phyloP scores from a whole-genome alignment of 176 grass and related monocot species.

The Aegilops longissima region DNA sequence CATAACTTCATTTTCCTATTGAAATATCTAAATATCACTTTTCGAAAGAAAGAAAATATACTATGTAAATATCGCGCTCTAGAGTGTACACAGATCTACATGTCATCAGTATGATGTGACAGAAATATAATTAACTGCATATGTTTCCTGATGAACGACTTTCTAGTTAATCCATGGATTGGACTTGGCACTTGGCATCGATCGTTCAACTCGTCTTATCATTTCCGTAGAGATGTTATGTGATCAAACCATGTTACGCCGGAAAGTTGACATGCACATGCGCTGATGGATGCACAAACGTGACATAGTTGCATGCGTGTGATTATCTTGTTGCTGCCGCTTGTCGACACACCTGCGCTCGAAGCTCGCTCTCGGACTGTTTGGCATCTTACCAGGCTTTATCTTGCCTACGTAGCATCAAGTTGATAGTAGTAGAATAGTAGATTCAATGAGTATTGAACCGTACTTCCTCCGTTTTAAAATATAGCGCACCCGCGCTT shows the following conservation, averaged over 20 bases:
- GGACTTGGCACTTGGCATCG: background rate
- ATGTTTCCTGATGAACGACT: background rate
- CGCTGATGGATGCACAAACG: background rate
- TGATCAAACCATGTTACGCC: background rate
- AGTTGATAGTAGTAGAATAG: slow-evolving; percentile 3
- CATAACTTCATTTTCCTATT: background rate
- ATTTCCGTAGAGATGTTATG: background rate
- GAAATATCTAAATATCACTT: no score
- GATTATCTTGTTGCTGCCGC: background rate
- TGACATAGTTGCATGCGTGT: background rate
- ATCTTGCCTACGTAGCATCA: slow-evolving; percentile 9
- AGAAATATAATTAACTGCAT: background rate
- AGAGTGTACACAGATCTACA: background rate
- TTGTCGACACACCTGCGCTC: background rate
- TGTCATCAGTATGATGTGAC: background rate
- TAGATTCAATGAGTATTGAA: background rate
- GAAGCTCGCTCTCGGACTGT: no score
- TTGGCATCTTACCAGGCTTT: background rate
- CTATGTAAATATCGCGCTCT: background rate
- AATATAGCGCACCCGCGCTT: no score
- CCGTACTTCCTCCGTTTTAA: background rate
- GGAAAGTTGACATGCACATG: slow-evolving; percentile 20
- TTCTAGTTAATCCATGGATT: background rate
- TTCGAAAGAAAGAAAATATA: background rate
- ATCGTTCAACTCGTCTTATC: background rate